phyloP scores from a whole-genome alignment of 2,329 filamentous ascomycete species.

The Penicillium sp. region DNA sequence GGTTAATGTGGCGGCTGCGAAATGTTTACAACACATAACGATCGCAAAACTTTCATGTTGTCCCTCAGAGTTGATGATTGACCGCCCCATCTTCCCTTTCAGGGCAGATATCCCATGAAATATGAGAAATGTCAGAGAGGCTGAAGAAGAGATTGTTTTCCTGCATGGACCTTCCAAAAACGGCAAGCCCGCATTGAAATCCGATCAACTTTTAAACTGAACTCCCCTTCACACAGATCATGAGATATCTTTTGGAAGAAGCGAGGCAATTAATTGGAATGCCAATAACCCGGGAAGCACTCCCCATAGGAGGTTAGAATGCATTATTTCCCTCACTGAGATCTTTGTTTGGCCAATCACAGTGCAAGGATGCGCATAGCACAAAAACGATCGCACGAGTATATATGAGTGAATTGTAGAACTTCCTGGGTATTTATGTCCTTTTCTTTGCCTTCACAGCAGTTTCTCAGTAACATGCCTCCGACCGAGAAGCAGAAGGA shows the following conservation, averaged over 20 bases:
- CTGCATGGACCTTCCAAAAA: slow-evolving; percentile 24
- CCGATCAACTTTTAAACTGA: neutral
- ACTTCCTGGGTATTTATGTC: neutral
- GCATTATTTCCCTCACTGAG: slow-evolving; percentile 18
- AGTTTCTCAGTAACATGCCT: slow-evolving; percentile 3
- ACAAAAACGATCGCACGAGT: slow-evolving; percentile 3
- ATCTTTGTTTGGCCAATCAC: slow-evolving; percentile 24
- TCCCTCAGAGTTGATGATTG: neutral
- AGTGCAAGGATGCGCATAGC: neutral
- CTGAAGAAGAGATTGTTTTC: slow-evolving; percentile 3
- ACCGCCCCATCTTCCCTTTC: neutral
- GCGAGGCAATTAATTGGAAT: slow-evolving; percentile 18
- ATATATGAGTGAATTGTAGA: slow-evolving; percentile 14
- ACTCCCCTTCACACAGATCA: neutral
- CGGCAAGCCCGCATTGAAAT: slow-evolving; percentile 2
- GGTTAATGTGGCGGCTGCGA: neutral
- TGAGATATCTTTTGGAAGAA: neutral
- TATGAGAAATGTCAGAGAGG: neutral
- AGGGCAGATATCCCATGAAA: neutral
- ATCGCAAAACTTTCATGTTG: neutral
- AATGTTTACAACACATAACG: neutral
- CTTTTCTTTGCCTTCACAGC: neutral
- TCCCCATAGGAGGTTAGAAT: slow-evolving; percentile 18
- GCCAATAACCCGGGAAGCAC: slow-evolving; percentile 3
- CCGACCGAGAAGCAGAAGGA: slow-evolving; percentile 12